Percentiles rank a stretch among this genome's conserved stretches.
Conservation (phyloP, 1,139 yeast genomes). For the Yamadazyma dushanensis region DNA sequence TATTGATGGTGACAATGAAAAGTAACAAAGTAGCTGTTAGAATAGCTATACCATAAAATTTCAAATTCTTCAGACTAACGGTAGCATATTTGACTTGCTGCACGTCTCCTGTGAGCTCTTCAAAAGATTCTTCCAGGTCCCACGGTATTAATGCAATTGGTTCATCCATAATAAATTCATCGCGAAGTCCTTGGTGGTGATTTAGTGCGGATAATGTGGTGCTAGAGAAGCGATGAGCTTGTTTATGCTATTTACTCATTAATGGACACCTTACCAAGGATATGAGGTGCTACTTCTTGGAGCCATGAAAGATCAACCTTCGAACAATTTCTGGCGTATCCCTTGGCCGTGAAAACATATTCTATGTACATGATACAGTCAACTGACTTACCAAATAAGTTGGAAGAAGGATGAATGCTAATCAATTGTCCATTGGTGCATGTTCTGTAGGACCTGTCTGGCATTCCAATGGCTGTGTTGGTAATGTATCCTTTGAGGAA, state of each 20-base stretch:
- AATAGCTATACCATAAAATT: conserved; percentile 37
- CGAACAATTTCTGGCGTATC: conserved; percentile 87
- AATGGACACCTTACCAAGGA: conserved; percentile 41
- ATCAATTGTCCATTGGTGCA: conserved; percentile 77
- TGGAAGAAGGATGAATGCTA: conserved; percentile 89
- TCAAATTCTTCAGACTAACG: neutral
- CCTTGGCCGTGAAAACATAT: conserved; percentile 88
- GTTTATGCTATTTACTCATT: conserved; percentile 11
- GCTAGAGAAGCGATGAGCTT: too few relatives aligned
- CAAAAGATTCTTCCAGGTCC: conserved; percentile 8
- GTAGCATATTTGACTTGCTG: neutral
- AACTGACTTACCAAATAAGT: conserved; percentile 73
- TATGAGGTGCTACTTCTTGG: conserved; percentile 77
- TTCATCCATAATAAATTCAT: conserved; percentile 6
- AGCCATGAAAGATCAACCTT: conserved; percentile 86
- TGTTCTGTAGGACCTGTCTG: conserved; percentile 90
- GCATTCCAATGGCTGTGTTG: conserved; percentile 92
- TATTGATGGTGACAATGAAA: conserved; percentile 42
- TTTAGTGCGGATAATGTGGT: neutral
- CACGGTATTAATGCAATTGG: conserved; percentile 19
- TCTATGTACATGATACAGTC: conserved; percentile 95
- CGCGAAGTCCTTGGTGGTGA: neutral
- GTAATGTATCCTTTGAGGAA: conserved; percentile 80
- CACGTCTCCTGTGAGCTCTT: conserved; percentile 9
- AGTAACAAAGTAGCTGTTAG: conserved; percentile 39